A percentile compares a stretch with the other conserved stretches of the same genome.
These are phyloP conservation scores for Periglandula ipomoeae DNA, from an alignment of 2,329 filamentous ascomycete species.

Conservation along the genomic window DNA sequence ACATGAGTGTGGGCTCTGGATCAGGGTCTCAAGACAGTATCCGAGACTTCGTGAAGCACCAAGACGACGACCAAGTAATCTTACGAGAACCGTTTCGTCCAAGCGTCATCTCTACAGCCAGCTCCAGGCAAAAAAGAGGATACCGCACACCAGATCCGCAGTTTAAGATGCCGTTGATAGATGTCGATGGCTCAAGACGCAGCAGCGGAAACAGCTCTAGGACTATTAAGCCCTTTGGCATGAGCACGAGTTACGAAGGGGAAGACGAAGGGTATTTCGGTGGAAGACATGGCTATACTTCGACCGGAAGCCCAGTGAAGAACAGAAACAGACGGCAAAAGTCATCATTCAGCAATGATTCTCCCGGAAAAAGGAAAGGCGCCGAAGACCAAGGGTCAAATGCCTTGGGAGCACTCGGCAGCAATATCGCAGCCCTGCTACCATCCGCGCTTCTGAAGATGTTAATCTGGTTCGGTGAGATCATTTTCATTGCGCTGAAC, in stretches of 20 bases:
- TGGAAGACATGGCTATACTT: conserved; percentile 15
- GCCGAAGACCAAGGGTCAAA: conserved; percentile 7
- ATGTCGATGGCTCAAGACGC: conserved; percentile 29
- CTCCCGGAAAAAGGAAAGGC: conserved; percentile 11
- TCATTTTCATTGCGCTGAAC: conserved; percentile 49
- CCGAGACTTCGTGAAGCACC: conserved; percentile 41
- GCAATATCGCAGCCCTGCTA: conserved; percentile 25
- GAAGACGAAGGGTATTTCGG: conserved; percentile 20
- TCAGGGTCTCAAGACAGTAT: conserved; percentile 47
- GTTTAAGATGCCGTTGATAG: conserved; percentile 43
- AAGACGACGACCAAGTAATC: conserved; percentile 47
- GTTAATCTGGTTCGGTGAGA: conserved; percentile 41
- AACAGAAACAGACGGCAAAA: conserved; percentile 11
- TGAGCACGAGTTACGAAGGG: conserved; percentile 12
- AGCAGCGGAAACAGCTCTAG: conserved; percentile 19
- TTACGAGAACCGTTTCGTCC: conserved; percentile 46
- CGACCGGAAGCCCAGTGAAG: conserved; percentile 17
- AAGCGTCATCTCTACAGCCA: conserved; percentile 35
- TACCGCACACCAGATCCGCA: conserved; percentile 38
- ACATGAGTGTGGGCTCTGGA: conserved; percentile 23
- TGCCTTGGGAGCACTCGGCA: conserved; percentile 14
- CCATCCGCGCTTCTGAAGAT: conserved; percentile 30
- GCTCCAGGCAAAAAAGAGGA: conserved; percentile 11
- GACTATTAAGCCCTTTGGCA: conserved; percentile 21
- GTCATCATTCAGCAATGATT: conserved; percentile 9